Evolutionary conservation across 75 land plant genomes (phyloP).

Genomic region (Cunninghamia lanceolata): DNA sequence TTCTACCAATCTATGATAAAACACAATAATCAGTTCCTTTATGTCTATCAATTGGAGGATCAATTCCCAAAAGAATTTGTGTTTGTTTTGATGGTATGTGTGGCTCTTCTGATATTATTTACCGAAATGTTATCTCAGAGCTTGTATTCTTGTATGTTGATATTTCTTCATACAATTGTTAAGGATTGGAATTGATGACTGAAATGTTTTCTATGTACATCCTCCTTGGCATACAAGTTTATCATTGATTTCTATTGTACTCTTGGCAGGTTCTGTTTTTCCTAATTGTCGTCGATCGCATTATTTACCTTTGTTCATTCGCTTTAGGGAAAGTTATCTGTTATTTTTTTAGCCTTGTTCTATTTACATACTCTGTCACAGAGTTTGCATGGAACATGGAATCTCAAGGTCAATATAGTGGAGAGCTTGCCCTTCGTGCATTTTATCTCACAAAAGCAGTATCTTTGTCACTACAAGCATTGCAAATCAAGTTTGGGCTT

Average conservation of each 20-base stretch:
- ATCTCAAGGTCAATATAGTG: slow-evolving; percentile 35
- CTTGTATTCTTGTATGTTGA: not conserved
- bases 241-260: not conserved
- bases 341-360: slow-evolving; percentile 70
- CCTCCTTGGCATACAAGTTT: not conserved
- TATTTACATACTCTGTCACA: slow-evolving; percentile 76
- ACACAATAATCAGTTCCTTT: slow-evolving; percentile 75
- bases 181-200: not conserved
- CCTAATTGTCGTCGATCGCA: slow-evolving; percentile 86
- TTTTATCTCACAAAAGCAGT: slow-evolving; percentile 84
- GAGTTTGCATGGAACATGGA: slow-evolving; percentile 86
- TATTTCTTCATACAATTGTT: not conserved
- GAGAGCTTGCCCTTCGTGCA: slow-evolving; percentile 66
- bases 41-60: slow-evolving; percentile 89
- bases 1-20: slow-evolving; percentile 88
- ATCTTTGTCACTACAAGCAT: slow-evolving; percentile 87
- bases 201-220: not conserved
- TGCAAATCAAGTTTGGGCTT: slow-evolving; percentile 86
- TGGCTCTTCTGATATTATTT: not conserved
- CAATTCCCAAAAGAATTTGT: slow-evolving; percentile 98
- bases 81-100: slow-evolving; percentile 81
- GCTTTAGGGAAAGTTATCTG: slow-evolving; percentile 74
- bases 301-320: slow-evolving; percentile 92
- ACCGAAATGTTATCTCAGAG: not conserved
- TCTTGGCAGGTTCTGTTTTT: slow-evolving; percentile 90